Evolutionary conservation across 129 eudicot species (phyloP).

Genomic region (Heracleum sosnowskyi): DNA sequence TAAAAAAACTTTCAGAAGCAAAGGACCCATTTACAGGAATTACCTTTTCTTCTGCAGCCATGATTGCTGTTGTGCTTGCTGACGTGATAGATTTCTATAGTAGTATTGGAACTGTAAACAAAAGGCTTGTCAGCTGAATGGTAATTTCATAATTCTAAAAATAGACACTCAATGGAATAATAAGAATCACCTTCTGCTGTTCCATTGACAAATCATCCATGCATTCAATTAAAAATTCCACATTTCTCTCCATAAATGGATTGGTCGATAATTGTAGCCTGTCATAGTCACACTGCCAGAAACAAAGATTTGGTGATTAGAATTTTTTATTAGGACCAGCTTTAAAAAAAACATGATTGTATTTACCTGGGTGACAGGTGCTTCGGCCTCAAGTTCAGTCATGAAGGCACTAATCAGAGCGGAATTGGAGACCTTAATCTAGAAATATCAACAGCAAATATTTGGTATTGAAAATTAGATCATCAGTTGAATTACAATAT

Average conservation of each 20-base stretch:
- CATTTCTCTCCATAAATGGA: slow-evolving; percentile 85
- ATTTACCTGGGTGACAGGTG: slow-evolving; percentile 77
- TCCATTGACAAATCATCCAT: slow-evolving; percentile 96
- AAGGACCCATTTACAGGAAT: background rate
- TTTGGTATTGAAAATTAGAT: background rate
- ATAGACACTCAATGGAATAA: background rate
- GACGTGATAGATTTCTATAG: slow-evolving; percentile 88
- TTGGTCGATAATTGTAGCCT: slow-evolving; percentile 79
- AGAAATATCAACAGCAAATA: slow-evolving; percentile 10
- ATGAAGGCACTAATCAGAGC: slow-evolving; percentile 85
- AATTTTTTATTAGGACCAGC: background rate
- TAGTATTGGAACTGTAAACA: slow-evolving; percentile 72
- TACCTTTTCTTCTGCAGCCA: slow-evolving; percentile 99
- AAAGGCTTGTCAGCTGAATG: slow-evolving; percentile 8
- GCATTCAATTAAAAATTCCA: slow-evolving; percentile 88
- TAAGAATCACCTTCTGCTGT: slow-evolving; percentile 68
- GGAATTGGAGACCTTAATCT: slow-evolving; percentile 91
- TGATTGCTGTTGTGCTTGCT: slow-evolving; percentile 95
- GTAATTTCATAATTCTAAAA: background rate
- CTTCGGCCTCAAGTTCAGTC: slow-evolving; percentile 84
- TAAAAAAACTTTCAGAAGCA: background rate
- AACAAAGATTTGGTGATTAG: slow-evolving; percentile 6
- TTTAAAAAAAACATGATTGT: background rate
- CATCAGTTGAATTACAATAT: background rate
- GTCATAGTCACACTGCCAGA: slow-evolving; percentile 76